Conservation (phyloP, 1,139 yeast species). For the Geotrichum candidum region DNA sequence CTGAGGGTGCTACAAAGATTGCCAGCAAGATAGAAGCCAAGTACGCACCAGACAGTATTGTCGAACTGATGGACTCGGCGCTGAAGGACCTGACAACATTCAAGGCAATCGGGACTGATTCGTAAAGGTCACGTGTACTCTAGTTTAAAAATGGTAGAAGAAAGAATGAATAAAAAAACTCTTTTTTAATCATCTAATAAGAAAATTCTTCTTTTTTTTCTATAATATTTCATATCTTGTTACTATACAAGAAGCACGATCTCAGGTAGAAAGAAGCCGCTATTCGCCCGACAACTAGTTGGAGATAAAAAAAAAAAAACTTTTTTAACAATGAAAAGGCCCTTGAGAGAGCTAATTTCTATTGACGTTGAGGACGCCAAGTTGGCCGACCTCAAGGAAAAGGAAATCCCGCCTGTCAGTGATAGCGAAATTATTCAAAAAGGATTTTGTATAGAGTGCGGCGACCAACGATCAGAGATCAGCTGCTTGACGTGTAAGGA, state of each 20-base stretch:
- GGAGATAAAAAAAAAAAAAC: conserved; percentile 1
- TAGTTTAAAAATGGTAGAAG: background rate
- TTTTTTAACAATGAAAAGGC: conserved; percentile 22
- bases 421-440: conserved; percentile 9
- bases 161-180: background rate
- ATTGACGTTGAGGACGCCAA: conserved; percentile 25
- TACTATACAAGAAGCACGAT: background rate
- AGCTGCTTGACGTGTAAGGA: conserved; percentile 56
- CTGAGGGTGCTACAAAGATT: conserved; percentile 73
- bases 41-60: conserved; percentile 60
- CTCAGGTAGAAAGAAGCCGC: background rate
- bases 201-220: background rate
- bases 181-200: background rate
- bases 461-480: conserved; percentile 60
- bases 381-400: background rate
- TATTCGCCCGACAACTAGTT: background rate
- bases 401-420: background rate
- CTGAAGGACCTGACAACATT: conserved; percentile 48
- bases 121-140: background rate
- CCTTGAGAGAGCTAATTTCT: conserved; percentile 29
- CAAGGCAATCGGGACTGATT: conserved; percentile 37
- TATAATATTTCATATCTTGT: background rate
- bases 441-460: conserved; percentile 56
- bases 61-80: conserved; percentile 47
- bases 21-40: conserved; percentile 71